These are phyloP conservation scores for Mycena filopes DNA, from an alignment of 768 basidiomycete genomes.

Conservation along the genomic window DNA sequence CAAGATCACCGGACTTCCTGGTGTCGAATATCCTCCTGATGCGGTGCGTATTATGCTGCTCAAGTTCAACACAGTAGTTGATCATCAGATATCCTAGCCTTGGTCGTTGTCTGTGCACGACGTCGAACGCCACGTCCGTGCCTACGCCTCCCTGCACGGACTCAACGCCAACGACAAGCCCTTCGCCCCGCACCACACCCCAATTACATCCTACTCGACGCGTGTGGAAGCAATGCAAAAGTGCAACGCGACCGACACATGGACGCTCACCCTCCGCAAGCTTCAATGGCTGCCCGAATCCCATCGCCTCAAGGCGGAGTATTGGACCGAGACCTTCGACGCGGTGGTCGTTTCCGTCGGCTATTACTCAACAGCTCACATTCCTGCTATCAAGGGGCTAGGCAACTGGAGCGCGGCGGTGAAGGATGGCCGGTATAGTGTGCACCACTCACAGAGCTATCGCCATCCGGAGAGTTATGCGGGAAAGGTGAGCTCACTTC, in stretches of 20 bases:
- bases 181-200: background rate
- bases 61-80: background rate
- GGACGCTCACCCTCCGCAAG: constrained; percentile 36
- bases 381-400: constrained; percentile 43
- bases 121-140: constrained; percentile 40
- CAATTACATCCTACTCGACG: constrained; percentile 44
- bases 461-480: constrained; percentile 40
- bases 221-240: constrained; percentile 50
- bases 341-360: constrained; percentile 46
- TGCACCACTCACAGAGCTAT: constrained; percentile 44
- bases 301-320: constrained; percentile 31
- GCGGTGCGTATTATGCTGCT: constrained; percentile 17
- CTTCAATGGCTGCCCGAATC: constrained; percentile 29
- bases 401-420: constrained; percentile 38
- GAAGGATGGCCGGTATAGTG: constrained; percentile 26
- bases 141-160: constrained; percentile 43
- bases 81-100: background rate
- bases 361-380: constrained; percentile 39
- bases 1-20: constrained; percentile 21
- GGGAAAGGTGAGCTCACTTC: constrained; percentile 37
- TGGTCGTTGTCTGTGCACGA: constrained; percentile 33
- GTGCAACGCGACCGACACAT: constrained; percentile 26
- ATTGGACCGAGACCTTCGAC: constrained; percentile 44
- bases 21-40: constrained; percentile 23
- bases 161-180: constrained; percentile 43